These are phyloP conservation scores for Blastomyces parvus DNA, from an alignment of 2,329 filamentous ascomycete species.

Conservation along the genomic window DNA sequence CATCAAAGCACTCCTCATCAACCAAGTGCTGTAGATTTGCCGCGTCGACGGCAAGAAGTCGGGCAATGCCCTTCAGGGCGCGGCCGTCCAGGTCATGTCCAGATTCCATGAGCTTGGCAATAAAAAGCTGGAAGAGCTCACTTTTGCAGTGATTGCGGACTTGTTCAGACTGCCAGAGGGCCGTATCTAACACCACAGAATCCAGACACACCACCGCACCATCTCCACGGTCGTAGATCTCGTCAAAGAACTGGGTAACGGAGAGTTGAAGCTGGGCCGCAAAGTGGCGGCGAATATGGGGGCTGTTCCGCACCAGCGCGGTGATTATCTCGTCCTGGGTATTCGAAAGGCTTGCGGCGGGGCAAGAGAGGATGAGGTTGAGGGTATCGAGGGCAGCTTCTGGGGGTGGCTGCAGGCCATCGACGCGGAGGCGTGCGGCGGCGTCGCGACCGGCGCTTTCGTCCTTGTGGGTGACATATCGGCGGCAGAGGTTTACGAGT, in stretches of 20 bases:
- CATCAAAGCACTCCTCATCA: constrained; percentile 69
- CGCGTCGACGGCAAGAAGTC: constrained; percentile 48
- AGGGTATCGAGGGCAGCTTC: constrained; percentile 36
- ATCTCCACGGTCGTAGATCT: constrained; percentile 41
- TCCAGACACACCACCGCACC: constrained; percentile 39
- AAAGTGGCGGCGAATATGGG: constrained; percentile 36
- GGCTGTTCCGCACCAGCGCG: constrained; percentile 36
- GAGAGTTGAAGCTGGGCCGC: constrained; percentile 35
- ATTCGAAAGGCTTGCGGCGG: constrained; percentile 28
- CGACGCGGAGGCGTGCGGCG: constrained; percentile 33
- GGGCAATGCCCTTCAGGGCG: constrained; percentile 51
- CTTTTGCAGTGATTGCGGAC: constrained; percentile 37
- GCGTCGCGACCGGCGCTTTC: constrained; percentile 38
- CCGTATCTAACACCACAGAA: constrained; percentile 38
- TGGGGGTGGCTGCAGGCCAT: constrained; percentile 36
- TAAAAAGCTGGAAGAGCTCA: constrained; percentile 53
- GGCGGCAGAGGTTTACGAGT: constrained; percentile 37
- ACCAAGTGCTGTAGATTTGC: constrained; percentile 38
- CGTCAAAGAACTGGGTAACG: constrained; percentile 40
- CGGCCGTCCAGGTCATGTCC: constrained; percentile 62
- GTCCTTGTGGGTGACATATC: constrained; percentile 34
- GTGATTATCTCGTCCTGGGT: constrained; percentile 41
- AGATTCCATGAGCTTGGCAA: constrained; percentile 84
- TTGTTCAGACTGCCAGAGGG: constrained; percentile 37
- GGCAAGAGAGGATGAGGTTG: constrained; percentile 34